These are phyloP conservation scores for Pestalotiopsis fici DNA, from an alignment of 2,329 filamentous ascomycete species.

Conservation along the genomic window DNA sequence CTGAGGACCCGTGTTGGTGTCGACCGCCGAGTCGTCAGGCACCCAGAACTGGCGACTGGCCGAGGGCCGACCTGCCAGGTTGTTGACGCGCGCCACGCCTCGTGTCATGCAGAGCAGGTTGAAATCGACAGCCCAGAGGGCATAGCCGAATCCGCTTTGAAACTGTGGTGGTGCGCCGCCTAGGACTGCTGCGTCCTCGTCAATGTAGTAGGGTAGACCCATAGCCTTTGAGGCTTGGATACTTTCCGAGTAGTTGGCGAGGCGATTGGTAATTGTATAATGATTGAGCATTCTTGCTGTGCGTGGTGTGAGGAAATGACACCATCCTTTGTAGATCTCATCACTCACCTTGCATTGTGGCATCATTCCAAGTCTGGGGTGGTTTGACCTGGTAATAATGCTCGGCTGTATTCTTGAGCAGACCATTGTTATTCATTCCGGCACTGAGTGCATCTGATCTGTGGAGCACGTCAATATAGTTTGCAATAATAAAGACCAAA, in stretches of 20 bases:
- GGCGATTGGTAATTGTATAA: background rate
- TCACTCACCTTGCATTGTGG: slow-evolving; percentile 7
- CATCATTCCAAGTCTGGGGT: background rate
- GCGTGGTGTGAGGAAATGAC: background rate
- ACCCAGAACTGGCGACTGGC: slow-evolving; percentile 18
- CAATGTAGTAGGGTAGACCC: slow-evolving; percentile 7
- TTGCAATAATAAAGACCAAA: background rate
- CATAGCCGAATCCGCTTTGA: slow-evolving; percentile 32
- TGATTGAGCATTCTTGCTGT: slow-evolving; percentile 10
- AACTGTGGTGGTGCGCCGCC: slow-evolving; percentile 12
- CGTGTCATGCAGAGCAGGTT: slow-evolving; percentile 19
- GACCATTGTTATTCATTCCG: slow-evolving; percentile 7
- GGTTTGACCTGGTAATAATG: slow-evolving; percentile 12
- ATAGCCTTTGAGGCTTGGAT: background rate
- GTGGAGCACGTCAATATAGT: background rate
- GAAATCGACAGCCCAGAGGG: slow-evolving; percentile 38
- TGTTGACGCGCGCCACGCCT: slow-evolving; percentile 17
- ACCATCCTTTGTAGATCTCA: background rate
- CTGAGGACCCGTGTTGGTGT: slow-evolving; percentile 13
- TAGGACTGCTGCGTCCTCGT: slow-evolving; percentile 6
- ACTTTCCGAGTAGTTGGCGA: background rate
- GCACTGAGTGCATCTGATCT: slow-evolving; percentile 5
- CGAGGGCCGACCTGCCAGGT: slow-evolving; percentile 15
- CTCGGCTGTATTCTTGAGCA: slow-evolving; percentile 8
- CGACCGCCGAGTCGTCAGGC: slow-evolving; percentile 5